Conservation (phyloP, 768 basidiomycete genomes). For the Mycena galopus region DNA sequence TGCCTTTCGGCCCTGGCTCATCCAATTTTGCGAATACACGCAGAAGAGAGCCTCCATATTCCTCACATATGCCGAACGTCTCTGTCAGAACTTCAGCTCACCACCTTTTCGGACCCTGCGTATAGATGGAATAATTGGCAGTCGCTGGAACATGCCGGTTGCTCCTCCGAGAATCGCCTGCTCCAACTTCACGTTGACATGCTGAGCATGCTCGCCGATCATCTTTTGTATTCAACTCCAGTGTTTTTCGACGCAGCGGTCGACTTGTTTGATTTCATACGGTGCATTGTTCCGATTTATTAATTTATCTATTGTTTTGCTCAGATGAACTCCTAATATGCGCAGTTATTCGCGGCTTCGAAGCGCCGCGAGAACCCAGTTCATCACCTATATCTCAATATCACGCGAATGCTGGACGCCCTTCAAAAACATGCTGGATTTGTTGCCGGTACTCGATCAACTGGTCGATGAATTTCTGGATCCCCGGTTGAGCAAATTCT, state of each 20-base stretch:
- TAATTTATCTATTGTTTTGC: not conserved
- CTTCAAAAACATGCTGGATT: not conserved
- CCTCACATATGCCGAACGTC: constrained; percentile 1
- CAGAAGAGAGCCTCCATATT: not conserved
- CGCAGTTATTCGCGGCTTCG: not conserved
- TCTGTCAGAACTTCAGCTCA: not conserved
- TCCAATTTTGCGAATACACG: constrained; percentile 1
- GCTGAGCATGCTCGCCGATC: not conserved
- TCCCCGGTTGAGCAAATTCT: too few species aligned
- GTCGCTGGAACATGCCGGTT: not conserved
- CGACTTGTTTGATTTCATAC: constrained; percentile 4
- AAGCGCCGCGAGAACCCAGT: not conserved
- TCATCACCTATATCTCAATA: not conserved
- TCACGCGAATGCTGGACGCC: not conserved
- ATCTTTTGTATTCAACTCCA: not conserved
- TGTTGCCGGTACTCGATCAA: too few species aligned
- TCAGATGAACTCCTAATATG: not conserved
- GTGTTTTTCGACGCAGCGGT: constrained; percentile 19
- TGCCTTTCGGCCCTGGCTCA: not conserved
- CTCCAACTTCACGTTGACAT: not conserved
- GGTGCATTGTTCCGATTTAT: not conserved
- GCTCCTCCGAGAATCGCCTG: not conserved
- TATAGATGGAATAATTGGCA: constrained; percentile 10
- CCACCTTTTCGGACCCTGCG: not conserved
- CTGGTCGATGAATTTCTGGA: too few species aligned